A percentile compares a stretch with the other conserved stretches of the same genome.
Evolutionary conservation across 116 monocot genomes (phyloP).

Genomic region (Papilionanthe hybrid): DNA sequence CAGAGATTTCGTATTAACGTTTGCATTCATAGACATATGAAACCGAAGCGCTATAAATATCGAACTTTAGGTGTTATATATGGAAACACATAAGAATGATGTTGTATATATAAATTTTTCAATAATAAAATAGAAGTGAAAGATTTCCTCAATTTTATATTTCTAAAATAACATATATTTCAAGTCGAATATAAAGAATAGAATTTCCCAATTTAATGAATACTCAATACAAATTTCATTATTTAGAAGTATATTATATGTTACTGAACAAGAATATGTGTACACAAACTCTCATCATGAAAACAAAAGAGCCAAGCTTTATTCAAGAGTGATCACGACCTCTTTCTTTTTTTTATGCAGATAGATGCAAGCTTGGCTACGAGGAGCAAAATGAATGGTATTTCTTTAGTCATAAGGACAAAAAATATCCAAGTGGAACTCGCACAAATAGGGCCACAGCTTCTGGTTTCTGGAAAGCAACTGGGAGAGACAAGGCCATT

Average conservation of each 20-base stretch:
- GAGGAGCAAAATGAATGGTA: constrained; percentile 91
- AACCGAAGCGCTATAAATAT: too few species aligned
- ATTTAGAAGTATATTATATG: background rate
- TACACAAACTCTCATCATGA: background rate
- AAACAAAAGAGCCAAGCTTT: background rate
- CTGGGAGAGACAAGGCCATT: constrained; percentile 86
- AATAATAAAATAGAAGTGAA: too few species aligned
- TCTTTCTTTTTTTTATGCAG: constrained; percentile 14
- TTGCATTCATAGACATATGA: too few species aligned
- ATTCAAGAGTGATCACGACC: background rate
- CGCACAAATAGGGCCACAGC: constrained; percentile 81
- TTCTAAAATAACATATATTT: background rate
- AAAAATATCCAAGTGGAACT: constrained; percentile 84
- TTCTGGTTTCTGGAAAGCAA: constrained; percentile 94
- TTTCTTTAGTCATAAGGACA: constrained; percentile 90
- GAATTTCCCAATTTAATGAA: background rate
- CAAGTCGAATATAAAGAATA: background rate
- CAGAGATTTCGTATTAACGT: too few species aligned
- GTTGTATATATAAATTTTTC: too few species aligned
- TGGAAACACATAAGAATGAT: too few species aligned
- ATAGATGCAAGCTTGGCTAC: constrained; percentile 68
- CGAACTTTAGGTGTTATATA: too few species aligned
- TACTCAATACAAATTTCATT: background rate
- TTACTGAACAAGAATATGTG: background rate
- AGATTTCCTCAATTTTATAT: background rate